Conservation (phyloP, 768 basidiomycete species). For the Suillus lakei region DNA sequence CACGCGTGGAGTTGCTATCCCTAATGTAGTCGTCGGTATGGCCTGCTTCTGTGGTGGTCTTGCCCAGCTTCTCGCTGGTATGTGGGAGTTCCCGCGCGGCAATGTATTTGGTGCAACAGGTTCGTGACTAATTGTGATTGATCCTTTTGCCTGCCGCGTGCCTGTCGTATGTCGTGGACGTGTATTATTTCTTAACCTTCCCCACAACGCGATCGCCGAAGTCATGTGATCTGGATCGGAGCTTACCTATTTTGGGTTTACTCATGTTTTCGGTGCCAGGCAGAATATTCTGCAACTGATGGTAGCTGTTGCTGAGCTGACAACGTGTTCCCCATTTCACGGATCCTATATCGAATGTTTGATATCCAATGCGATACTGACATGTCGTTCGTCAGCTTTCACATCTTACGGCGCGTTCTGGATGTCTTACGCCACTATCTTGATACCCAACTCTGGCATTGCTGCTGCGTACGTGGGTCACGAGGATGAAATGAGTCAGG, state of each 20-base stretch:
- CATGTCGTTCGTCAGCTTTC: conserved; percentile 55
- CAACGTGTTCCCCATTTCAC: background rate
- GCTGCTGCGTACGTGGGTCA: conserved; percentile 48
- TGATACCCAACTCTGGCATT: conserved; percentile 74
- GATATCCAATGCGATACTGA: background rate
- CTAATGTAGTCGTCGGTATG: conserved; percentile 86
- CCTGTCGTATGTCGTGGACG: background rate
- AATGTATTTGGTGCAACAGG: conserved; percentile 77
- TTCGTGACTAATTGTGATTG: conserved; percentile 37
- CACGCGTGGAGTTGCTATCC: conserved; percentile 53
- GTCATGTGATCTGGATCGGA: conserved; percentile 11
- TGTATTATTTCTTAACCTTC: background rate
- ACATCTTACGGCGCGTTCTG: conserved; percentile 87
- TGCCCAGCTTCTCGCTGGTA: conserved; percentile 84
- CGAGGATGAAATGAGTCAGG: conserved; percentile 50
- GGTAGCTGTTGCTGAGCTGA: background rate
- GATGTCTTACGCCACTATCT: conserved; percentile 79
- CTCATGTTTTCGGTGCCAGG: background rate
- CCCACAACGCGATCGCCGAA: background rate
- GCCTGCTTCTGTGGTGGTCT: conserved; percentile 85
- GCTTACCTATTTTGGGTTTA: background rate
- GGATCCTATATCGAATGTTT: background rate
- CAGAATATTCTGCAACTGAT: background rate
- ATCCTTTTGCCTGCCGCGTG: too few relatives aligned
- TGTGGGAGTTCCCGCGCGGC: conserved; percentile 82